A percentile compares a stretch with the other conserved stretches of the same genome.
Evolutionary conservation across 768 basidiomycete genomes (phyloP).

Genomic region (Russula olivacea): DNA sequence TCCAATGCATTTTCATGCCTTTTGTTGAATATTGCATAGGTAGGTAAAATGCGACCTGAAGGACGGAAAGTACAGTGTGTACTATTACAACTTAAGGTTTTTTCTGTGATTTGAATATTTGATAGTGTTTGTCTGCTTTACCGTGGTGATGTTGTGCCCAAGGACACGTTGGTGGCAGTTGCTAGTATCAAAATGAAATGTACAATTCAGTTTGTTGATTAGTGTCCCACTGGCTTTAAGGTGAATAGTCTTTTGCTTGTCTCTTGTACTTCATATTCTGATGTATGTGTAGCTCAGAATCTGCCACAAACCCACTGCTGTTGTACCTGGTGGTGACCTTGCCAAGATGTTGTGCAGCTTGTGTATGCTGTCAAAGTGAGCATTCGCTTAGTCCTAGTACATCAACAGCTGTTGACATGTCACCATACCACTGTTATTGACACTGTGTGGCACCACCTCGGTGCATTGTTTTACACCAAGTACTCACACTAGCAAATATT

Average conservation of each 20-base stretch:
- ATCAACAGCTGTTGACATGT: conserved; percentile 6
- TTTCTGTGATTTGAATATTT: neutral
- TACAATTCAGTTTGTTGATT: conserved; percentile 97
- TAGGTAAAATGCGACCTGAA: conserved; percentile 84
- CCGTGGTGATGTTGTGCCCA: conserved; percentile 95
- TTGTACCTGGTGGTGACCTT: conserved; percentile 90
- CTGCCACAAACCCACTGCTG: conserved; percentile 92
- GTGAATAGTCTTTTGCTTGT: conserved; percentile 29
- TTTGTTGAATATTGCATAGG: neutral
- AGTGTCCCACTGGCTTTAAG: conserved; percentile 98
- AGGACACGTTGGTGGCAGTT: conserved; percentile 90
- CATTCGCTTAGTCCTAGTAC: neutral
- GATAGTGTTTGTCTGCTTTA: conserved; percentile 83
- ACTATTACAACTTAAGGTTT: neutral
- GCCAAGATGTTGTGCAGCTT: conserved; percentile 91
- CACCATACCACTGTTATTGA: conserved; percentile 88
- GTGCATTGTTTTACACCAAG: conserved; percentile 33
- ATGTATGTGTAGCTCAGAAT: conserved; percentile 68
- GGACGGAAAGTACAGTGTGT: conserved; percentile 96
- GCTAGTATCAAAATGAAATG: conserved; percentile 94
- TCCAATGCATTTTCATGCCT: too few relatives aligned
- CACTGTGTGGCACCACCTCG: conserved; percentile 85
- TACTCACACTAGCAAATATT: conserved; percentile 17
- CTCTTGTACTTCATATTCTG: conserved; percentile 23
- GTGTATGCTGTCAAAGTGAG: conserved; percentile 93